phyloP scores from a whole-genome alignment of 768 basidiomycete species.

The Suillus alpinus region DNA sequence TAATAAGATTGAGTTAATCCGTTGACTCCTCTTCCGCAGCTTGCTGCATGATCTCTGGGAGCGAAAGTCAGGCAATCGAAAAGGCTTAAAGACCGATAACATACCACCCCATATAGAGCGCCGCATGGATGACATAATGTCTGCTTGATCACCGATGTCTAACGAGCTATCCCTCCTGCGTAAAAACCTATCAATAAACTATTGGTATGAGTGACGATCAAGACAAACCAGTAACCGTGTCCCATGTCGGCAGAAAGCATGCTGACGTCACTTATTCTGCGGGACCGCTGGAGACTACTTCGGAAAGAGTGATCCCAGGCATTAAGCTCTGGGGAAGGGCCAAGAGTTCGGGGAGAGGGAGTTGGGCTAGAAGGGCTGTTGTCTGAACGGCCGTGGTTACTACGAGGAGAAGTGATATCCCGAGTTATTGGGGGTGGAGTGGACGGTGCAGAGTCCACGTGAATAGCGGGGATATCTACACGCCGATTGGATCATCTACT shows the following conservation, averaged over 20 bases:
- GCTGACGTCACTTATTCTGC: slow-evolving; percentile 58
- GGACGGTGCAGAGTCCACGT: slow-evolving; percentile 59
- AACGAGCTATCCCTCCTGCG: slow-evolving; percentile 13
- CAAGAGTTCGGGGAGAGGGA: slow-evolving; percentile 10
- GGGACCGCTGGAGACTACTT: slow-evolving; percentile 51
- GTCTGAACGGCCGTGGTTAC: slow-evolving; percentile 4
- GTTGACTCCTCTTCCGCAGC: slow-evolving; percentile 43
- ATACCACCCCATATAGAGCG: slow-evolving; percentile 72
- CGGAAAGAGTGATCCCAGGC: slow-evolving; percentile 39
- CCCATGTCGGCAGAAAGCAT: slow-evolving; percentile 53
- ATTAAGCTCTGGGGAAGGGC: slow-evolving; percentile 16
- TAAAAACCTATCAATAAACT: background rate
- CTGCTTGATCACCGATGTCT: slow-evolving; percentile 17
- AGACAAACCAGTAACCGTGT: slow-evolving; percentile 47
- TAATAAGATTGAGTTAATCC: slow-evolving; percentile 8
- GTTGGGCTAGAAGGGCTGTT: slow-evolving; percentile 7
- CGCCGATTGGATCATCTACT: slow-evolving; percentile 6
- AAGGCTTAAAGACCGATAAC: slow-evolving; percentile 17
- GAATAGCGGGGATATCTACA: slow-evolving; percentile 66
- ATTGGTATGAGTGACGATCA: background rate
- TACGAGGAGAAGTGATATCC: slow-evolving; percentile 49
- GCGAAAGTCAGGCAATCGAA: background rate
- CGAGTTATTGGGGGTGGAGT: slow-evolving; percentile 45
- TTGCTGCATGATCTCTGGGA: slow-evolving; percentile 42
- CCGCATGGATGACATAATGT: slow-evolving; percentile 57